phyloP scores from a whole-genome alignment of 2,329 filamentous ascomycete species.

The Aspergillus texensis region DNA sequence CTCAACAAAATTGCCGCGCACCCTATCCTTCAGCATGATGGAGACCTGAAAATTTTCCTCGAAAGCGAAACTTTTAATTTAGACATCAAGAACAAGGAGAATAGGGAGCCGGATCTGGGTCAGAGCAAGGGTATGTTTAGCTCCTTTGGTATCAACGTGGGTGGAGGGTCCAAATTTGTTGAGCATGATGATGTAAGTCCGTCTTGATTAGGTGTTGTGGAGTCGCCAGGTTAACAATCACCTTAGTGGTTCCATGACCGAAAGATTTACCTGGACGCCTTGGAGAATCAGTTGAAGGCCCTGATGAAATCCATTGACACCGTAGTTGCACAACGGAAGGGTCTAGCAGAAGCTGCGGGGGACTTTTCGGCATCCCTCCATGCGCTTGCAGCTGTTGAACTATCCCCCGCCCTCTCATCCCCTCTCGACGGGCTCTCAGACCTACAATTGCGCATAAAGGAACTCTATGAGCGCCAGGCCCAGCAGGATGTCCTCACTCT shows the following conservation, averaged over 20 bases:
- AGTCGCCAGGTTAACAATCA: conserved; percentile 24
- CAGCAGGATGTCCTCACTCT: conserved; percentile 96
- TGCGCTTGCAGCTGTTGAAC: conserved; percentile 85
- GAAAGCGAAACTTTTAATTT: conserved; percentile 96
- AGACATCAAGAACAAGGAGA: conserved; percentile 96
- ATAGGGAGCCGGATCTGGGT: conserved; percentile 78
- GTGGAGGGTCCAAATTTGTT: conserved; percentile 81
- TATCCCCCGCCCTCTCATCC: conserved; percentile 83
- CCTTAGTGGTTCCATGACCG: conserved; percentile 94
- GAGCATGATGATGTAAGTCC: conserved; percentile 88
- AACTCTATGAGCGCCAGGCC: conserved; percentile 94
- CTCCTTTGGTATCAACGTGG: conserved; percentile 76
- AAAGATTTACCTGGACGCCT: conserved; percentile 87
- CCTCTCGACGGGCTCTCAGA: conserved; percentile 91
- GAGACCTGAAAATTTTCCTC: conserved; percentile 91
- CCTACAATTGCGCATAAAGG: conserved; percentile 87
- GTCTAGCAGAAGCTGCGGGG: conserved; percentile 86
- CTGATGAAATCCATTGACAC: conserved; percentile 91
- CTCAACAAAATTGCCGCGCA: conserved; percentile 92
- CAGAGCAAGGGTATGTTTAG: conserved; percentile 95
- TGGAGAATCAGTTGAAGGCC: conserved; percentile 87
- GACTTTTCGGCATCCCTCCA: conserved; percentile 95
- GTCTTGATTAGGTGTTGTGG: background rate
- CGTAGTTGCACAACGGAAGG: conserved; percentile 89
- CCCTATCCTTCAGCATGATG: conserved; percentile 87